These are phyloP conservation scores for Papilionanthe hybrid DNA, from an alignment of 116 monocot genomes.

Conservation along the genomic window DNA sequence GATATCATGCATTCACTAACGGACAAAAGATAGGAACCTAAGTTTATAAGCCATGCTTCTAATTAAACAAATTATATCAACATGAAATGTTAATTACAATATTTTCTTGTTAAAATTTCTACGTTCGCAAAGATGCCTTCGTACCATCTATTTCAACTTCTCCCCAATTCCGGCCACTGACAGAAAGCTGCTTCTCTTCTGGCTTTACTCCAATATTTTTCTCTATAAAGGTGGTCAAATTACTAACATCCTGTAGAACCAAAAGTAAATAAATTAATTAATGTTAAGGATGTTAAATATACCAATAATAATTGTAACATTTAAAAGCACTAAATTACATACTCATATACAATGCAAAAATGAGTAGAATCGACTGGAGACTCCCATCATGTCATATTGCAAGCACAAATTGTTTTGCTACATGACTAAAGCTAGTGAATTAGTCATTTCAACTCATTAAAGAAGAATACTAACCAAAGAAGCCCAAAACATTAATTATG, in stretches of 20 bases:
- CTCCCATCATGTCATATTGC: background rate
- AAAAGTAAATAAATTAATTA: background rate
- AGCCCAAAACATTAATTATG: background rate
- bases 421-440: background rate
- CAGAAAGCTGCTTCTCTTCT: conserved; percentile 94
- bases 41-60: background rate
- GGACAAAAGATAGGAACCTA: background rate
- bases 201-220: conserved; percentile 63
- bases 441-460: background rate
- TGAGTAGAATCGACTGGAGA: background rate
- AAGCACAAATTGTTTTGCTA: background rate
- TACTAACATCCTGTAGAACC: conserved; percentile 59
- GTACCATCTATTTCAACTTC: conserved; percentile 86
- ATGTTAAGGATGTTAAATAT: background rate
- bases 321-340: background rate
- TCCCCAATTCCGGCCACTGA: conserved; percentile 86
- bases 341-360: background rate
- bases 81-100: background rate
- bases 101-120: background rate
- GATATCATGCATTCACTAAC: background rate
- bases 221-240: conserved; percentile 69
- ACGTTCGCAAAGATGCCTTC: background rate
- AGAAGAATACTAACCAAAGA: background rate
- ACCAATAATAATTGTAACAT: background rate
- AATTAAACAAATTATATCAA: background rate